Evolutionary conservation across 768 basidiomycete species (phyloP).

Genomic region (Pilatotrama ljubarskyi): DNA sequence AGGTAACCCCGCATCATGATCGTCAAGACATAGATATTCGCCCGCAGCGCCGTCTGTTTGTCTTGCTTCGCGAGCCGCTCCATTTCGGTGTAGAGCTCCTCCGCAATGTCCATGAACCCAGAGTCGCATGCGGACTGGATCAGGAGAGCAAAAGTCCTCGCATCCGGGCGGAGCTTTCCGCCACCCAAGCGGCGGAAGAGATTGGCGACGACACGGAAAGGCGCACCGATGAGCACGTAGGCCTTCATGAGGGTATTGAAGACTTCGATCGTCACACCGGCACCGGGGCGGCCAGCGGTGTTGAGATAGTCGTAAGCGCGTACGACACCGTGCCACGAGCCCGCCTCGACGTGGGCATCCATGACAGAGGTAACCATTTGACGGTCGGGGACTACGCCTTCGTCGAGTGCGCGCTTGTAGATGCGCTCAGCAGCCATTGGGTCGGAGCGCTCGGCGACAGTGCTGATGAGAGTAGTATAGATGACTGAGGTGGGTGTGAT

Average conservation of each 20-base stretch:
- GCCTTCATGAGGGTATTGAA: slow-evolving; percentile 84
- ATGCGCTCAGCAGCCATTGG: slow-evolving; percentile 63
- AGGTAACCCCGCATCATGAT: slow-evolving; percentile 77
- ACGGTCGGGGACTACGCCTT: slow-evolving; percentile 63
- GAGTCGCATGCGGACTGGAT: slow-evolving; percentile 83
- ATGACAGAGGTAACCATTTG: slow-evolving; percentile 71
- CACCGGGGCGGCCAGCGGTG: slow-evolving; percentile 35
- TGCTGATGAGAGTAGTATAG: slow-evolving; percentile 69
- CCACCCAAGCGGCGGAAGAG: slow-evolving; percentile 59
- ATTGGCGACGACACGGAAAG: slow-evolving; percentile 60
- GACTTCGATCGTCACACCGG: slow-evolving; percentile 54
- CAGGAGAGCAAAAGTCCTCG: slow-evolving; percentile 67
- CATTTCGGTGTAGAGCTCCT: slow-evolving; percentile 69
- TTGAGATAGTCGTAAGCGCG: slow-evolving; percentile 65
- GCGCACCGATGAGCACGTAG: slow-evolving; percentile 77
- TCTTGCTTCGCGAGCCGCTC: slow-evolving; percentile 41
- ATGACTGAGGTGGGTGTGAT: slow-evolving; percentile 48
- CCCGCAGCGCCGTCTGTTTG: slow-evolving; percentile 39
- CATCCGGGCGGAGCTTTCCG: slow-evolving; percentile 55
- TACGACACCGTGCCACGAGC: slow-evolving; percentile 76
- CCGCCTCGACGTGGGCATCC: slow-evolving; percentile 80
- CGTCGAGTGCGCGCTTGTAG: slow-evolving; percentile 61
- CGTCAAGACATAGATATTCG: slow-evolving; percentile 65
- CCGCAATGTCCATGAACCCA: slow-evolving; percentile 61
- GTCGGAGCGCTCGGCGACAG: slow-evolving; percentile 64